Percentiles rank a stretch among this genome's conserved stretches.
Conservation (phyloP, 1,139 yeast species). For the Pneumocystis wakefieldiae region DNA sequence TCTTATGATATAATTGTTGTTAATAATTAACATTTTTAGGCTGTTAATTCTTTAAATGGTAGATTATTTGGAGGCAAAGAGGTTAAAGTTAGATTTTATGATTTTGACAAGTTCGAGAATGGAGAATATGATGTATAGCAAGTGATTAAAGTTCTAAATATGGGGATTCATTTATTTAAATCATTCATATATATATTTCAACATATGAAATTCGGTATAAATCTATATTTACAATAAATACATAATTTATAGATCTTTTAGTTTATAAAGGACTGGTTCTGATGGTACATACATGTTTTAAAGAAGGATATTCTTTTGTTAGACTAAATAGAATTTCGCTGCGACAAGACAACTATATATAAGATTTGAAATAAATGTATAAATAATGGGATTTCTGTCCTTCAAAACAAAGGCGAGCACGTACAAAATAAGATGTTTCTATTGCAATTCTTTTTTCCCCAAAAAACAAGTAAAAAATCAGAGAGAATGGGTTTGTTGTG, state of each 20-base stretch:
- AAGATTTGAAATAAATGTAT: background rate
- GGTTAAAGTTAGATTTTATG: slow-evolving; percentile 6
- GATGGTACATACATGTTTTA: no score
- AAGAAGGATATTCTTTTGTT: no score
- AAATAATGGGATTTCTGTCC: background rate
- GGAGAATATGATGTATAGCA: background rate
- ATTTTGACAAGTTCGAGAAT: background rate
- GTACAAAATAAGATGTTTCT: slow-evolving; percentile 1
- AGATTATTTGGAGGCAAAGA: slow-evolving; percentile 12
- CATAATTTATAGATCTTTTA: no score
- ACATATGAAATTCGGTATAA: no score
- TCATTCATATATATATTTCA: no score
- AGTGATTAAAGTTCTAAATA: background rate
- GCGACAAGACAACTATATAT: background rate
- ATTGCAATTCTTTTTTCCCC: slow-evolving; percentile 1
- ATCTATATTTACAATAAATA: no score
- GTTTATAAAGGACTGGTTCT: no score
- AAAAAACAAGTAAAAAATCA: background rate
- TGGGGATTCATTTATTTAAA: no score
- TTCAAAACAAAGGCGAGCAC: background rate
- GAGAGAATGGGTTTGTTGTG: slow-evolving; percentile 14
- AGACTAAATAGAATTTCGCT: no score
- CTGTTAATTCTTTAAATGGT: slow-evolving; percentile 14
- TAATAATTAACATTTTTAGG: slow-evolving; percentile 5
- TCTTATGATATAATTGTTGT: background rate